These are phyloP conservation scores for Rosa lucieae DNA, from an alignment of 306 rosid species.

Conservation along the genomic window DNA sequence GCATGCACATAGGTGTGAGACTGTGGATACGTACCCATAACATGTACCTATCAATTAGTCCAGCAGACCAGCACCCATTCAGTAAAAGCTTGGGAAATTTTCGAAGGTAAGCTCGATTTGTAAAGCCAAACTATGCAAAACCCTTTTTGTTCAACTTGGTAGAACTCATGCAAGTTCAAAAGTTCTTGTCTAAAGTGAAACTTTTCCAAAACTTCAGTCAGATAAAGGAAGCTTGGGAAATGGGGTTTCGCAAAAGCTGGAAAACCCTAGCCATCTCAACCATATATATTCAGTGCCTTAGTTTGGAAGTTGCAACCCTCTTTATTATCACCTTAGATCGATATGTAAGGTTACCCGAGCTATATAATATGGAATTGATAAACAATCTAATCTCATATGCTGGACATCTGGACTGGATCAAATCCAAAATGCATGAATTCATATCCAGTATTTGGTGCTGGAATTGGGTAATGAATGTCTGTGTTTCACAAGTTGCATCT, in stretches of 20 bases:
- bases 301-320: conserved; percentile 8
- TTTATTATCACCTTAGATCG: not conserved
- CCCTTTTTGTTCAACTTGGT: not conserved
- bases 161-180: conserved; percentile 15
- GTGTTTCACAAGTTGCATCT: not conserved
- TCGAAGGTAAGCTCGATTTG: not conserved
- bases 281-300: conserved; percentile 14
- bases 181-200: not conserved
- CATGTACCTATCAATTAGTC: not conserved
- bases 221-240: not conserved
- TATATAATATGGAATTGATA: not conserved
- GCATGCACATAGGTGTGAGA: not conserved
- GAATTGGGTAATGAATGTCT: not conserved
- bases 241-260: conserved; percentile 20
- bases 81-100: not conserved
- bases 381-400: not conserved
- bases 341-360: not conserved
- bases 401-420: not conserved
- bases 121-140: not conserved
- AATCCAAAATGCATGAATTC: not conserved
- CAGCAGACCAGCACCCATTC: not conserved
- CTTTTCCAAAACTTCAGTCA: not conserved
- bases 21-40: conserved; percentile 3
- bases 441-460: not conserved
- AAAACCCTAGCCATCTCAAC: conserved; percentile 2